These are phyloP conservation scores for Coniochaeta sp. DNA, from an alignment of 2,329 filamentous ascomycete species.

Conservation along the genomic window DNA sequence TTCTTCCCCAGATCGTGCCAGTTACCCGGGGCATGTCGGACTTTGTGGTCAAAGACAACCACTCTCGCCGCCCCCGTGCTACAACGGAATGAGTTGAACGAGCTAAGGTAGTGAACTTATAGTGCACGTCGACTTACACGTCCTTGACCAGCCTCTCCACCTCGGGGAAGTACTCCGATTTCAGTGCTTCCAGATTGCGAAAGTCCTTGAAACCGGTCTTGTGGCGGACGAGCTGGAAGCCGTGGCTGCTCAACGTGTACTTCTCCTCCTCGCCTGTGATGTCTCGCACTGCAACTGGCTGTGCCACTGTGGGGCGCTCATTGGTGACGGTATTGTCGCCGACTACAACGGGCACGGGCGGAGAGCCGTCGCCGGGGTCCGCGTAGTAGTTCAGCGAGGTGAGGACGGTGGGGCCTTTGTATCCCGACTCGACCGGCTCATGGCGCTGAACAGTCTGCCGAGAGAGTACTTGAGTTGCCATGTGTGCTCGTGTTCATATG, in stretches of 20 bases:
- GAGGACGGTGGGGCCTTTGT: slow-evolving; percentile 20
- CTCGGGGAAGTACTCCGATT: slow-evolving; percentile 28
- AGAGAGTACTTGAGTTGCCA: not conserved
- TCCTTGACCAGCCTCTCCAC: slow-evolving; percentile 11
- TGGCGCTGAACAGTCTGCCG: not conserved
- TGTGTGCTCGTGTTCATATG: no score
- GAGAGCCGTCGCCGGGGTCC: slow-evolving; percentile 32
- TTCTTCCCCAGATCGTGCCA: slow-evolving; percentile 60
- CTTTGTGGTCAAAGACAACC: slow-evolving; percentile 22
- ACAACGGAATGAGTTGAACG: no score
- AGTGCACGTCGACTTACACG: slow-evolving; percentile 12
- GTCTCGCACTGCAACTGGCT: slow-evolving; percentile 46
- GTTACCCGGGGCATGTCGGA: slow-evolving; percentile 21
- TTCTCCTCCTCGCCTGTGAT: slow-evolving; percentile 59
- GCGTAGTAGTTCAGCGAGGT: slow-evolving; percentile 31
- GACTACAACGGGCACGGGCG: slow-evolving; percentile 28
- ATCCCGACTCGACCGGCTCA: not conserved
- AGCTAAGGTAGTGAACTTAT: no score
- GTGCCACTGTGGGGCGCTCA: slow-evolving; percentile 59
- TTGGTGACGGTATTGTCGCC: slow-evolving; percentile 46
- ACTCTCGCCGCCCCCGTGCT: slow-evolving; percentile 21
- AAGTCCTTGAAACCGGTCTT: slow-evolving; percentile 45
- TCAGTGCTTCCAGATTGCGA: slow-evolving; percentile 43
- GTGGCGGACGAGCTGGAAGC: slow-evolving; percentile 50
- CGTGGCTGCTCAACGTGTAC: slow-evolving; percentile 46